Evolutionary conservation across 441 rosid genomes (phyloP).

Genomic region (Macaranga tanarius): DNA sequence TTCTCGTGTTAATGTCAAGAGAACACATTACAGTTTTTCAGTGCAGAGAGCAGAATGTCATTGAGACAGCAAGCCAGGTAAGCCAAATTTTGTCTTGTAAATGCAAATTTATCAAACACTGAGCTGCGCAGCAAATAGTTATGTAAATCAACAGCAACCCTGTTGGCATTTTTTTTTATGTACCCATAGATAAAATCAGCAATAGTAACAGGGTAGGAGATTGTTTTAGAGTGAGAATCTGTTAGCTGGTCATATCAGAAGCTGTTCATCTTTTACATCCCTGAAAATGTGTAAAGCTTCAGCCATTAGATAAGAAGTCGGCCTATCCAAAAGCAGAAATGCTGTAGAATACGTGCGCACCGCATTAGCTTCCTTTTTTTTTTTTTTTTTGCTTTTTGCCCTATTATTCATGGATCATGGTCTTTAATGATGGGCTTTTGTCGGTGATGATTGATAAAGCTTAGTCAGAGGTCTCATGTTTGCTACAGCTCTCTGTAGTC

Average conservation of each 20-base stretch:
- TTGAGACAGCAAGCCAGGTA: not conserved
- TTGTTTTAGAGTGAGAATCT: slow-evolving; percentile 5
- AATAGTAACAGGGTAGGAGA: not conserved
- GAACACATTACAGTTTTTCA: not conserved
- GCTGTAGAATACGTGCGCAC: not conserved
- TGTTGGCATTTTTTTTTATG: not conserved
- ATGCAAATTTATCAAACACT: slow-evolving; percentile 6
- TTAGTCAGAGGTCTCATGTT: no score
- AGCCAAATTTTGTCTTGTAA: slow-evolving; percentile 13
- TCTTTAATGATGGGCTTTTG: no score
- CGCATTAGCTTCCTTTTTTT: not conserved
- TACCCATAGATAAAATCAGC: slow-evolving; percentile 4
- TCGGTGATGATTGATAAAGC: no score
- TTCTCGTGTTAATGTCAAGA: not conserved
- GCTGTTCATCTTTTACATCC: not conserved
- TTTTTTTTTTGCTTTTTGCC: no score
- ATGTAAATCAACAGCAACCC: not conserved
- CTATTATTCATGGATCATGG: no score
- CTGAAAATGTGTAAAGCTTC: not conserved
- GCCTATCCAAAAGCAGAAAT: not conserved
- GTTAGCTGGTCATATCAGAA: not conserved
- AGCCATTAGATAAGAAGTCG: not conserved
- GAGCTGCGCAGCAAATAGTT: not conserved
- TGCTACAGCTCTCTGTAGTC: no score
- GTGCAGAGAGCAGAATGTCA: not conserved